Evolutionary conservation across 495 filamentous ascomycete genomes (phyloP).

Genomic region (Hypoxylon perforatum): DNA sequence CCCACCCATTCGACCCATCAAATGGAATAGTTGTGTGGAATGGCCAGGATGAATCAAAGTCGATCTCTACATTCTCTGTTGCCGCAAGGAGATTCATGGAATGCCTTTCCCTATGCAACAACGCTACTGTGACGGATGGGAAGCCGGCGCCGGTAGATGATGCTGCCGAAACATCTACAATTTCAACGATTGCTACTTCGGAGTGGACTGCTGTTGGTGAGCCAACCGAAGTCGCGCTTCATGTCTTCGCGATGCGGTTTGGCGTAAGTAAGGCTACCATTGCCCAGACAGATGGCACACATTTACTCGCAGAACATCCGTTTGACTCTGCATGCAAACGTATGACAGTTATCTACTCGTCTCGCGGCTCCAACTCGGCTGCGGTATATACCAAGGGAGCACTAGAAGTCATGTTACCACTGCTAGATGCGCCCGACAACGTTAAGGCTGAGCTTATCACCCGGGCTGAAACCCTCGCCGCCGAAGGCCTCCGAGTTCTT

Average conservation of each 20-base stretch:
- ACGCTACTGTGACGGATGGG: slow-evolving; percentile 69
- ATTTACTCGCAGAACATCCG: slow-evolving; percentile 64
- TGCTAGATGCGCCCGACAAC: slow-evolving; percentile 45
- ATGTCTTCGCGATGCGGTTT: slow-evolving; percentile 55
- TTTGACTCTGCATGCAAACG: slow-evolving; percentile 72
- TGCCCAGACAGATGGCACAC: slow-evolving; percentile 28
- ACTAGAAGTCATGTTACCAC: slow-evolving; percentile 62
- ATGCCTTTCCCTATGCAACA: slow-evolving; percentile 73
- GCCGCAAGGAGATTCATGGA: slow-evolving; percentile 55
- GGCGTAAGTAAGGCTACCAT: slow-evolving; percentile 44
- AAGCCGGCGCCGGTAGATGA: slow-evolving; percentile 65
- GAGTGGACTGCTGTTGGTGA: slow-evolving; percentile 65
- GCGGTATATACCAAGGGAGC: slow-evolving; percentile 69
- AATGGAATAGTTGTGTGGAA: slow-evolving; percentile 46
- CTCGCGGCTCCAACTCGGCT: slow-evolving; percentile 34
- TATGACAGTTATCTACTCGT: slow-evolving; percentile 66
- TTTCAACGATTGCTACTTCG: slow-evolving; percentile 34
- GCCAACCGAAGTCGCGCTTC: slow-evolving; percentile 69
- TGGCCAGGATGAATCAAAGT: slow-evolving; percentile 27
- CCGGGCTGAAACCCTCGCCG: slow-evolving; percentile 62
- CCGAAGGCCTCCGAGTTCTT: slow-evolving; percentile 68
- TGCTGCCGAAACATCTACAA: slow-evolving; percentile 47
- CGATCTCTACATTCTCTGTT: slow-evolving; percentile 16
- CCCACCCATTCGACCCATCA: slow-evolving; percentile 65
- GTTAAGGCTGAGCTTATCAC: slow-evolving; percentile 46